phyloP scores from a whole-genome alignment of 768 basidiomycete genomes.

The Mycena filopes region DNA sequence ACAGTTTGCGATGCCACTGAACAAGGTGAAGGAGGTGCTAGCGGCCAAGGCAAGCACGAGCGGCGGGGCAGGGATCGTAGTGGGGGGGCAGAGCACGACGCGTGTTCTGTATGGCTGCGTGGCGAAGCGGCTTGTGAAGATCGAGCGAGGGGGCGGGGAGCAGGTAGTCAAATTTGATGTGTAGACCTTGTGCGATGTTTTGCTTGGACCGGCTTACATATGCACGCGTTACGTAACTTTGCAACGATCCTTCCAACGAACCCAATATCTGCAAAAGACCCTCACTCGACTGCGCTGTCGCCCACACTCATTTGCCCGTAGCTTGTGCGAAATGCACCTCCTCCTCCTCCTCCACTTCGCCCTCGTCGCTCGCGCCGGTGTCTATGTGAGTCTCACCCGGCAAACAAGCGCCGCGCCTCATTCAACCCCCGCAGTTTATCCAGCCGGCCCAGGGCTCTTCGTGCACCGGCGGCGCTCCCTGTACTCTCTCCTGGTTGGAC shows the following conservation, averaged over 20 bases:
- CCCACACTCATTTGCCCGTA: constrained; percentile 26
- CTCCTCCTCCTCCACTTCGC: constrained; percentile 40
- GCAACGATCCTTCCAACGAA: too few relatives aligned
- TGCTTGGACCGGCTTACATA: constrained; percentile 4
- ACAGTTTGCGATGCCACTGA: constrained; percentile 67
- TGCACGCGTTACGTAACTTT: too few relatives aligned
- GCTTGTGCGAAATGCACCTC: constrained; percentile 26
- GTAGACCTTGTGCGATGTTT: constrained; percentile 32
- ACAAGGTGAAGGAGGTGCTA: constrained; percentile 69
- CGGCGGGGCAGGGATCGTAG: constrained; percentile 40
- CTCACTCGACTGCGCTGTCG: constrained; percentile 17
- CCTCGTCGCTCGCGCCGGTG: constrained; percentile 46
- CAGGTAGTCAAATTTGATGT: constrained; percentile 81
- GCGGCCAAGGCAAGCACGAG: constrained; percentile 52
- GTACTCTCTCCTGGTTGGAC: constrained; percentile 71
- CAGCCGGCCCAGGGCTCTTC: constrained; percentile 53
- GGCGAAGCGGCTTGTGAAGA: constrained; percentile 82
- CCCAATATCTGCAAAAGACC: too few relatives aligned
- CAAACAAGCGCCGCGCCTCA: neutral
- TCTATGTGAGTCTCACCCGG: constrained; percentile 50
- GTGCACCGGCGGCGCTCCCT: constrained; percentile 65
- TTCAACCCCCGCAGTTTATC: constrained; percentile 52
- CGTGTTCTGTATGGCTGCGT: constrained; percentile 81
- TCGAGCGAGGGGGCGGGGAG: constrained; percentile 79
- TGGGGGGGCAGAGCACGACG: constrained; percentile 59